These are phyloP conservation scores for Suillus americanus DNA, from an alignment of 768 basidiomycete genomes.

Conservation along the genomic window DNA sequence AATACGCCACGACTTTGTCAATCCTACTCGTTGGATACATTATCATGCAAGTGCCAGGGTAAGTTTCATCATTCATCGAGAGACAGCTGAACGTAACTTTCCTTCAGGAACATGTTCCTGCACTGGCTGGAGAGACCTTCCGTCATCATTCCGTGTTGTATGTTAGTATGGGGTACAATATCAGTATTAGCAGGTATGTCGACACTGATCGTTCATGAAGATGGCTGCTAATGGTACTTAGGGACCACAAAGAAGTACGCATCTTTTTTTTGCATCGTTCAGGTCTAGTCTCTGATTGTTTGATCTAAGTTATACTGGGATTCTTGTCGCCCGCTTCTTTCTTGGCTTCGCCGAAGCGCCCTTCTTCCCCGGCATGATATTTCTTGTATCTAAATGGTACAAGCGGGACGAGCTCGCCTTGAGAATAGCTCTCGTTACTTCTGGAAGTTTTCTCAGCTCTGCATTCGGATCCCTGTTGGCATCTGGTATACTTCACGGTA, in stretches of 20 bases:
- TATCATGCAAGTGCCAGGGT: constrained; percentile 24
- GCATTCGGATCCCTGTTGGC: constrained; percentile 46
- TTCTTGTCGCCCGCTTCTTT: constrained; percentile 5
- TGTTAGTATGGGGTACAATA: constrained; percentile 37
- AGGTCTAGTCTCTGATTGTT: background rate
- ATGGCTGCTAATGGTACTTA: background rate
- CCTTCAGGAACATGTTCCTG: constrained; percentile 29
- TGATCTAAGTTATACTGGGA: background rate
- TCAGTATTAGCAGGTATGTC: constrained; percentile 35
- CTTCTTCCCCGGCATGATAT: constrained; percentile 1
- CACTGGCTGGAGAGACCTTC: constrained; percentile 30
- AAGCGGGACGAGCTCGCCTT: constrained; percentile 37
- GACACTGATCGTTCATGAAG: background rate
- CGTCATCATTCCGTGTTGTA: constrained; percentile 23
- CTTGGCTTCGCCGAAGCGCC: constrained; percentile 9
- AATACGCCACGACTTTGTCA: constrained; percentile 23
- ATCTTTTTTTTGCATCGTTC: background rate
- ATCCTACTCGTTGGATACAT: constrained; percentile 27
- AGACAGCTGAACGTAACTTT: background rate
- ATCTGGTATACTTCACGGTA: constrained; percentile 40
- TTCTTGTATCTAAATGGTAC: constrained; percentile 23
- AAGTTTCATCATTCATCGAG: background rate
- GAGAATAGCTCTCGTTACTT: constrained; percentile 34
- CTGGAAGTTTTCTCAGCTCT: constrained; percentile 41
- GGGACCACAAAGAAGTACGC: constrained; percentile 3